These are phyloP conservation scores for Erigeron philadelphicus DNA, from an alignment of 140 eudicot species.

Conservation along the genomic window DNA sequence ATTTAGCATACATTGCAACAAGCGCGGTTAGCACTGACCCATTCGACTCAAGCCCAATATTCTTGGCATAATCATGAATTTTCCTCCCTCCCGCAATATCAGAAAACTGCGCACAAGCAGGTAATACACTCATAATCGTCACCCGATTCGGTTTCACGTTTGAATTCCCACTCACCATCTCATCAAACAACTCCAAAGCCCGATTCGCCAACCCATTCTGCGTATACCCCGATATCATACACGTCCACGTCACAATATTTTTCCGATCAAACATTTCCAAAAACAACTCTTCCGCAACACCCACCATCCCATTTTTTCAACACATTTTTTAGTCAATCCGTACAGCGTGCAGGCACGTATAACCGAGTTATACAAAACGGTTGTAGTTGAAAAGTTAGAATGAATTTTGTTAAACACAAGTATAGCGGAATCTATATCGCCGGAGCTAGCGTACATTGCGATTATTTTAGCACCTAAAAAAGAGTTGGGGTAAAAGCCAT, in stretches of 20 bases:
- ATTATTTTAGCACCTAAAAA: constrained; percentile 69
- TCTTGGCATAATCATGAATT: constrained; percentile 49
- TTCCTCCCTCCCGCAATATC: constrained; percentile 58
- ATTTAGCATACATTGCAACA: constrained; percentile 73
- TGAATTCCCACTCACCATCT: constrained; percentile 40
- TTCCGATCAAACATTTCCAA: constrained; percentile 33
- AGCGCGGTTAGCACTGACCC: constrained; percentile 55
- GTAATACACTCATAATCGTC: constrained; percentile 66
- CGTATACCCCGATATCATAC: constrained; percentile 73
- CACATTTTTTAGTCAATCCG: constrained; percentile 24
- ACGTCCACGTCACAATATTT: constrained; percentile 69
- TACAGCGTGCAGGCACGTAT: constrained; percentile 52
- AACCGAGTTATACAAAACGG: constrained; percentile 57
- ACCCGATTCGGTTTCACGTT: constrained; percentile 76
- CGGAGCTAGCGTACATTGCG: constrained; percentile 81
- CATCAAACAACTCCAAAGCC: constrained; percentile 53
- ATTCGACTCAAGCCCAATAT: constrained; percentile 44
- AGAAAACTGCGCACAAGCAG: constrained; percentile 62
- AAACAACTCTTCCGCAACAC: constrained; percentile 49
- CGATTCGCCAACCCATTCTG: constrained; percentile 61
- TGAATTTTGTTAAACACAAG: constrained; percentile 26
- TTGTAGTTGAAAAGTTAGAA: constrained; percentile 19
- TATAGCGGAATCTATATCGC: constrained; percentile 52
- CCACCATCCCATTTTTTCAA: constrained; percentile 37
- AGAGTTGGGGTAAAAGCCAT: constrained; percentile 45